Evolutionary conservation across 306 rosid genomes (phyloP).

Genomic region (Coriaria nepalensis): DNA sequence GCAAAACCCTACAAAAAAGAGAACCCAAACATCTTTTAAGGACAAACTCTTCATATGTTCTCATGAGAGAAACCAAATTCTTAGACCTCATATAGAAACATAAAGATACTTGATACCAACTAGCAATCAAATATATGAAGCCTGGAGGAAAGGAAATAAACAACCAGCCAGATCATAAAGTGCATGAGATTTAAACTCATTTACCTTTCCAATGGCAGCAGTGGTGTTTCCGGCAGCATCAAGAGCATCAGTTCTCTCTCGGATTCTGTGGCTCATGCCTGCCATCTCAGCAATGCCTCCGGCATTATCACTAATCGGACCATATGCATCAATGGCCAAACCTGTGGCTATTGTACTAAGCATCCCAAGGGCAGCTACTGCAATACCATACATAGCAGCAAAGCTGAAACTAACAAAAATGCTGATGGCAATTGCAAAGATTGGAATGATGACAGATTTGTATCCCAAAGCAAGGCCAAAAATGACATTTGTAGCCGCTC

Average conservation of each 20-base stretch:
- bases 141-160: too few species aligned
- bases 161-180: too few species aligned
- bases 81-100: too few species aligned
- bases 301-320: constrained; percentile 97
- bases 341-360: constrained; percentile 93
- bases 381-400: constrained; percentile 97
- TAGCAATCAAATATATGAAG: too few species aligned
- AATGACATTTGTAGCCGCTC: constrained; percentile 95
- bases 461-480: constrained; percentile 99
- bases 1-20: constrained; percentile 61
- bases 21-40: neutral
- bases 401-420: constrained; percentile 87
- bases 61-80: too few species aligned
- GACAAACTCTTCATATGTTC: too few species aligned
- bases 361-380: constrained; percentile 97
- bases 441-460: constrained; percentile 93
- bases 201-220: constrained; percentile 93
- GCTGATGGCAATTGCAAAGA: constrained; percentile 80
- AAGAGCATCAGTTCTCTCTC: constrained; percentile 97
- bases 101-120: too few species aligned
- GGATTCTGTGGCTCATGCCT: constrained; percentile 86
- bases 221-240: constrained; percentile 99
- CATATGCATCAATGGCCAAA: constrained; percentile 93
- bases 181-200: too few species aligned
- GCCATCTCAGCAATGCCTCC: constrained; percentile 99